Percentiles rank a stretch among this genome's conserved stretches.
Evolutionary conservation across 495 filamentous ascomycete genomes (phyloP).

Genomic region (Talaromyces proteolyticus): DNA sequence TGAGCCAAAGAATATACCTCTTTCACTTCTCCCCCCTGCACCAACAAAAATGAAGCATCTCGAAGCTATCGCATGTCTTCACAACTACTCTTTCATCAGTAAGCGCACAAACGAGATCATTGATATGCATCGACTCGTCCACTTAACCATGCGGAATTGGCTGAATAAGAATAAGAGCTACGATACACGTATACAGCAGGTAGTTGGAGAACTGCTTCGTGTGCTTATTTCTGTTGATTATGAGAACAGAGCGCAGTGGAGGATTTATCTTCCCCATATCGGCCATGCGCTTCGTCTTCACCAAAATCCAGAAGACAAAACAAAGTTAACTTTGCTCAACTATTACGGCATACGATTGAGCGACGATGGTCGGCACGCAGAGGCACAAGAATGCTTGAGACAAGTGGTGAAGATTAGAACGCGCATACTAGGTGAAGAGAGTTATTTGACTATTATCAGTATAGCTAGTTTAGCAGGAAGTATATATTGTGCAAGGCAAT

Average conservation of each 20-base stretch:
- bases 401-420: constrained; percentile 15
- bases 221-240: neutral
- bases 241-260: neutral
- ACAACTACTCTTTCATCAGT: constrained; percentile 22
- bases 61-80: constrained; percentile 24
- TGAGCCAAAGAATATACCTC: constrained; percentile 30
- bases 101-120: constrained; percentile 9
- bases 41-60: constrained; percentile 8
- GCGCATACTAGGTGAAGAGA: constrained; percentile 16
- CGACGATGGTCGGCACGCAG: constrained; percentile 12
- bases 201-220: neutral
- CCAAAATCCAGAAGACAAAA: constrained; percentile 10
- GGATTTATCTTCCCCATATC: too few species aligned
- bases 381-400: constrained; percentile 13
- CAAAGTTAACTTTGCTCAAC: too few species aligned
- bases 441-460: too few species aligned
- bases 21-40: constrained; percentile 16
- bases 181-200: neutral
- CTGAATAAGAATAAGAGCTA: constrained; percentile 5
- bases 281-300: neutral
- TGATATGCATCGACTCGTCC: constrained; percentile 28
- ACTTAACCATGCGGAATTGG: constrained; percentile 28
- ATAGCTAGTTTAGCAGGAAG: too few species aligned
- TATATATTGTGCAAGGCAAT: too few species aligned
- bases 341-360: too few species aligned